phyloP scores from a whole-genome alignment of 2,329 filamentous ascomycete species.

The Annulohypoxylon truncatum region DNA sequence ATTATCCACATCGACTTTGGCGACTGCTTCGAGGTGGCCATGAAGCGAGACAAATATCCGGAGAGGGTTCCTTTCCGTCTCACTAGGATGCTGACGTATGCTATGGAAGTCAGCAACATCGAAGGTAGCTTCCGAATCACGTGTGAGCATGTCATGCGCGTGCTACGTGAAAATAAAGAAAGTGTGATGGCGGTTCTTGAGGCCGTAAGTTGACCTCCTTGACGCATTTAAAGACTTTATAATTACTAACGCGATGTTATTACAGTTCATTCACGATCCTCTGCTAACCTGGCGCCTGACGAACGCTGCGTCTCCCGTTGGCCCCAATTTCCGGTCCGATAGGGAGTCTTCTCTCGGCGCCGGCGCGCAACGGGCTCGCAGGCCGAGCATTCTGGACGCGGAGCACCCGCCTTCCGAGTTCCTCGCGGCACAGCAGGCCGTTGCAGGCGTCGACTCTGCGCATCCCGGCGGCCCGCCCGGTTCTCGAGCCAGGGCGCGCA shows the following conservation, averaged over 20 bases:
- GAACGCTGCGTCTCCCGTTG: constrained; percentile 70
- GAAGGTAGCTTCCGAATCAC: constrained; percentile 98
- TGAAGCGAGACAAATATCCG: constrained; percentile 99
- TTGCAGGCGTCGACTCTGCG: constrained; percentile 40
- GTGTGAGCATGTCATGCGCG: constrained; percentile 98
- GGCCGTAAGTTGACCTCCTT: constrained; percentile 75
- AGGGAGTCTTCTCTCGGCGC: constrained; percentile 65
- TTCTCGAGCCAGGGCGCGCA: constrained; percentile 65
- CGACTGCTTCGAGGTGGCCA: constrained; percentile 98
- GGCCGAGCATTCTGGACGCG: constrained; percentile 76
- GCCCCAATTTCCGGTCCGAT: constrained; percentile 74
- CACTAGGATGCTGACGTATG: constrained; percentile 98
- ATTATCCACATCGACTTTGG: constrained; percentile 99
- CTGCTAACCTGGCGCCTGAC: constrained; percentile 95
- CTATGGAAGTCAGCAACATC: constrained; percentile 99
- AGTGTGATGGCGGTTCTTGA: constrained; percentile 98
- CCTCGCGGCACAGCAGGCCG: constrained; percentile 59
- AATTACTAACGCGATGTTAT: constrained; percentile 34
- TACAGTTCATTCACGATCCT: constrained; percentile 97
- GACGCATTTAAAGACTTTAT: not conserved
- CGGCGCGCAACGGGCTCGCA: constrained; percentile 65
- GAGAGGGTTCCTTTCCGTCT: constrained; percentile 97
- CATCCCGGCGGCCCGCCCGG: constrained; percentile 61
- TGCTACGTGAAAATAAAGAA: constrained; percentile 96
- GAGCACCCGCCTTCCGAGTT: constrained; percentile 70